A percentile compares a stretch with the other conserved stretches of the same genome.
These are phyloP conservation scores for Erythrobasidium hasegawianum DNA, from an alignment of 1,284 basidiomycete genomes.

Conservation along the genomic window DNA sequence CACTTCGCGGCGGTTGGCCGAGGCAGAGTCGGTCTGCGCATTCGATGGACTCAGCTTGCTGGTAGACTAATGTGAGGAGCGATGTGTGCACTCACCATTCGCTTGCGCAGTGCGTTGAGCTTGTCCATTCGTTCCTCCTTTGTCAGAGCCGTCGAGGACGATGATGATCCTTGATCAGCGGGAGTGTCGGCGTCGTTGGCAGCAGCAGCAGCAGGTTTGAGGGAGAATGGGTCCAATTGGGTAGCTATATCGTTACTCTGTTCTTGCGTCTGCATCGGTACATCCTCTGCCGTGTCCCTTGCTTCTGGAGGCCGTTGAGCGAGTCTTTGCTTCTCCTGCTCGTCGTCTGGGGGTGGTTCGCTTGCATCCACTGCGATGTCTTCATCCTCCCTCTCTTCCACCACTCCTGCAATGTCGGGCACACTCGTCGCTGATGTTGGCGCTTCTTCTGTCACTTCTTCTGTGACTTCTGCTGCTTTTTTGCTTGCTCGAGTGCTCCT, in stretches of 20 bases:
- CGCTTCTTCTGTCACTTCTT: slow-evolving; percentile 16
- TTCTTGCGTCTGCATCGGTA: slow-evolving; percentile 24
- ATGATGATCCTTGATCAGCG: slow-evolving; percentile 7
- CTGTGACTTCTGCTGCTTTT: slow-evolving; percentile 29
- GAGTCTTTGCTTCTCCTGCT: slow-evolving; percentile 26
- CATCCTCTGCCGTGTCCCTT: slow-evolving; percentile 5
- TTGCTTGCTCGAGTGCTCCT: background rate
- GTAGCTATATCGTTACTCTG: background rate
- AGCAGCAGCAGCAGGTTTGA: slow-evolving; percentile 28
- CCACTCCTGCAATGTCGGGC: slow-evolving; percentile 35
- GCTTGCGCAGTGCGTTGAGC: slow-evolving; percentile 66
- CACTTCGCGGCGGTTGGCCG: slow-evolving; percentile 75
- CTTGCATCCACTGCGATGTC: slow-evolving; percentile 33
- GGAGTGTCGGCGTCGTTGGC: slow-evolving; percentile 26
- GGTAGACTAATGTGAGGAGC: slow-evolving; percentile 14
- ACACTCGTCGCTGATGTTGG: slow-evolving; percentile 18
- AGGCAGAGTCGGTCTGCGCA: slow-evolving; percentile 65
- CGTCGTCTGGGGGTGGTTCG: slow-evolving; percentile 30
- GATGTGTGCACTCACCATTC: slow-evolving; percentile 61
- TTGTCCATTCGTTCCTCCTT: slow-evolving; percentile 73
- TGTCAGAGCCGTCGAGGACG: slow-evolving; percentile 45
- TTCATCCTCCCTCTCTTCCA: slow-evolving; percentile 37
- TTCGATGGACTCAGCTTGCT: background rate
- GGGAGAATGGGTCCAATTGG: too few species aligned
- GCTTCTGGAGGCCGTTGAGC: slow-evolving; percentile 24